These are phyloP conservation scores for Nepenthes alata DNA, from an alignment of 179 eudicot genomes.

Conservation along the genomic window DNA sequence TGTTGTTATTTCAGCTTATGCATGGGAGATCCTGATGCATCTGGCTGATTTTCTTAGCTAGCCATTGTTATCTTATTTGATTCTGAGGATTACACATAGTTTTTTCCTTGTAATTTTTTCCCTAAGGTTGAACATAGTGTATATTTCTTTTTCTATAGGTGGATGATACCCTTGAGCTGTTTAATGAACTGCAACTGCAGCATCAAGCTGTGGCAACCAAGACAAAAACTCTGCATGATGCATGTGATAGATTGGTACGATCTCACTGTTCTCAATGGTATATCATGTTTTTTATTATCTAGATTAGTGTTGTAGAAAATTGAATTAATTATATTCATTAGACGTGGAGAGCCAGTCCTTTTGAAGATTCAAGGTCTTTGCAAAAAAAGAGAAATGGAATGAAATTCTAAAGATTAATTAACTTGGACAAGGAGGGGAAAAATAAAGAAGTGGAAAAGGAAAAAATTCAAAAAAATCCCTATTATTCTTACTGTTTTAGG, in stretches of 20 bases:
- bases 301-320: too few species aligned
- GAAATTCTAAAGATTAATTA: too few species aligned
- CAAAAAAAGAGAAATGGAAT: too few species aligned
- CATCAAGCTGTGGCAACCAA: constrained; percentile 95
- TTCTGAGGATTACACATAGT: neutral
- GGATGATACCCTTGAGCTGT: constrained; percentile 88
- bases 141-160: constrained; percentile 37
- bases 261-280: constrained; percentile 1
- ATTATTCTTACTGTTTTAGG: too few species aligned
- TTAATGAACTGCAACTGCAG: constrained; percentile 80
- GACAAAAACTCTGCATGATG: constrained; percentile 95
- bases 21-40: neutral
- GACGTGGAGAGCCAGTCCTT: too few species aligned
- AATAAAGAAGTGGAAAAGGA: too few species aligned
- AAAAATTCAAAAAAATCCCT: too few species aligned
- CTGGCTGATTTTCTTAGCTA: too few species aligned
- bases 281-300: neutral
- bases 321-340: too few species aligned
- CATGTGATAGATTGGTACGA: constrained; percentile 87
- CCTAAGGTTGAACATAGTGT: neutral
- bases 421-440: too few species aligned
- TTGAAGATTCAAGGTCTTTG: too few species aligned
- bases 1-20: neutral
- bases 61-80: neutral
- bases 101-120: neutral